Evolutionary conservation across 257 asterid genomes (phyloP).

Genomic region (Linderniella brevidens): DNA sequence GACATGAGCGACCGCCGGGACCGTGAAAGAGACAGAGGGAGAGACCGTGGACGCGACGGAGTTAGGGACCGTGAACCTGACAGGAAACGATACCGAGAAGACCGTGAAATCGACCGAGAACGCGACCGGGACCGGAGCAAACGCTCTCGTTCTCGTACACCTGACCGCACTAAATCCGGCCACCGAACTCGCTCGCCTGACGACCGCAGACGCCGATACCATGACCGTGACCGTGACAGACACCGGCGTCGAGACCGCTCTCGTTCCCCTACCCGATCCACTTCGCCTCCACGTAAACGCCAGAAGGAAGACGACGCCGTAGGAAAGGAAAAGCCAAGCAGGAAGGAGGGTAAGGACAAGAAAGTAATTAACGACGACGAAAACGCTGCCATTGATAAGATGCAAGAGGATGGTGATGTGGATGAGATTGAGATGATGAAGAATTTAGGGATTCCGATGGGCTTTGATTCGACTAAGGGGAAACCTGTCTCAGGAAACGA

Average conservation of each 20-base stretch:
- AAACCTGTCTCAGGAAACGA: constrained; percentile 79
- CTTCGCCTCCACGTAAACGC: constrained; percentile 57
- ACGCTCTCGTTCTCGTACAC: constrained; percentile 67
- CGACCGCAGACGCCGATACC: constrained; percentile 9
- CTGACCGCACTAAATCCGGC: constrained; percentile 59
- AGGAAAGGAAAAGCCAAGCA: constrained; percentile 31
- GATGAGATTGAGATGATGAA: constrained; percentile 97
- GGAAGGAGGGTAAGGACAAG: constrained; percentile 21
- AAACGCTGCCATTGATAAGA: constrained; percentile 19
- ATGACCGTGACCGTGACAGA: no score
- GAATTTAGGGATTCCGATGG: constrained; percentile 77
- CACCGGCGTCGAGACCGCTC: constrained; percentile 21
- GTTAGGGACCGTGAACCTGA: constrained; percentile 22
- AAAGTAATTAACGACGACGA: constrained; percentile 39
- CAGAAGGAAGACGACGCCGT: constrained; percentile 31
- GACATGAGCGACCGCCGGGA: constrained; percentile 56
- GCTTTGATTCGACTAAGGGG: constrained; percentile 91
- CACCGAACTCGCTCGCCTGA: constrained; percentile 74
- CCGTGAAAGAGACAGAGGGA: constrained; percentile 34
- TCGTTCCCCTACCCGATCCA: constrained; percentile 37
- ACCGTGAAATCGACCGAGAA: constrained; percentile 18
- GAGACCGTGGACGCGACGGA: constrained; percentile 15
- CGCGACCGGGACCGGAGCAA: constrained; percentile 36
- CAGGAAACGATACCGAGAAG: constrained; percentile 9
- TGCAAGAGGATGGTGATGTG: constrained; percentile 39